These are phyloP conservation scores for Mortierella sp. DNA, from an alignment of 371 early-diverging fungal species.

Conservation along the genomic window DNA sequence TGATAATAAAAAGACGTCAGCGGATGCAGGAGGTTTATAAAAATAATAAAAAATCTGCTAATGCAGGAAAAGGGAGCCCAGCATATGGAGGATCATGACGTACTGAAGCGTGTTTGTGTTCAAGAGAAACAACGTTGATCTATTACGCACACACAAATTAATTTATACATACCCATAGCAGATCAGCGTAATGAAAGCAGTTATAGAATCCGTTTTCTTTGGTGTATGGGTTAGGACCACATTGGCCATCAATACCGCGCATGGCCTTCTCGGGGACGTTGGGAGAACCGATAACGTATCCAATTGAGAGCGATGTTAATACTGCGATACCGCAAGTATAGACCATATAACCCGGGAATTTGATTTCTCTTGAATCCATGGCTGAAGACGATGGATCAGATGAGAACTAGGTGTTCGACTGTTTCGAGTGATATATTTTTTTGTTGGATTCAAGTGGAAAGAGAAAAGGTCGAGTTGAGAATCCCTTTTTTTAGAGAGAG, in stretches of 20 bases:
- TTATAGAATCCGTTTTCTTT: slow-evolving; percentile 33
- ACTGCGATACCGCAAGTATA: slow-evolving; percentile 58
- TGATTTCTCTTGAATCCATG: slow-evolving; percentile 60
- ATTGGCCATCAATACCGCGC: slow-evolving; percentile 35
- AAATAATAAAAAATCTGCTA: background rate
- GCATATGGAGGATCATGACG: too few relatives aligned
- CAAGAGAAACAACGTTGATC: too few relatives aligned
- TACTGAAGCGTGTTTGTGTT: too few relatives aligned
- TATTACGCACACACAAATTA: too few relatives aligned
- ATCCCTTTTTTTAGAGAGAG: background rate
- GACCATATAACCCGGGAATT: slow-evolving; percentile 58
- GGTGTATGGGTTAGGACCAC: slow-evolving; percentile 29
- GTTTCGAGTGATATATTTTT: background rate
- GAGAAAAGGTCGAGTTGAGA: background rate
- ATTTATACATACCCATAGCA: slow-evolving; percentile 39
- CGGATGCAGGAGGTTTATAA: too few relatives aligned
- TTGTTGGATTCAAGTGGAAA: background rate
- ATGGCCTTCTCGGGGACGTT: slow-evolving; percentile 60
- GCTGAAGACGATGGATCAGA: background rate
- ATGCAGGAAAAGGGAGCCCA: too few relatives aligned
- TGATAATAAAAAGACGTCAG: too few relatives aligned
- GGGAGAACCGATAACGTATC: slow-evolving; percentile 64
- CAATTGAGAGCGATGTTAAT: slow-evolving; percentile 61
- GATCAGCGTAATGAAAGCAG: slow-evolving; percentile 38
- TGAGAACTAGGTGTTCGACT: background rate